Evolutionary conservation across 805 yeast species (phyloP).

Genomic region (Millerozyma acaciae): DNA sequence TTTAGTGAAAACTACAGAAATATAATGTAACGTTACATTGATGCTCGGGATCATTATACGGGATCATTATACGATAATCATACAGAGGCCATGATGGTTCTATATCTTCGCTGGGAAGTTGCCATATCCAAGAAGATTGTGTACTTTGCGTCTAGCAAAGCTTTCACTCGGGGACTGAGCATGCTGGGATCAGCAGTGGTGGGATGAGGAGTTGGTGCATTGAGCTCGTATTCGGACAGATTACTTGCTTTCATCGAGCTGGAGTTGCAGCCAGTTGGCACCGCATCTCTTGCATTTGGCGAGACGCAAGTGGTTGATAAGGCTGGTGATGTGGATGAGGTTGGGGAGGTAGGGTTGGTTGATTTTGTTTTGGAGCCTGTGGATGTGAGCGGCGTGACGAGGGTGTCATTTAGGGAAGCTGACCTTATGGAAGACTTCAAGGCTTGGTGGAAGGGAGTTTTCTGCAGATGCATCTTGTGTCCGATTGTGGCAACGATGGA

Average conservation of each 20-base stretch:
- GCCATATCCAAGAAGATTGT: conserved; percentile 8
- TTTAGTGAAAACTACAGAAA: no score
- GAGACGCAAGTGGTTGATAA: not conserved
- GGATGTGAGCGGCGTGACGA: not conserved
- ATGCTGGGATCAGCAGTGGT: not conserved
- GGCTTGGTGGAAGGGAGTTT: not conserved
- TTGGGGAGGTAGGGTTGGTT: not conserved
- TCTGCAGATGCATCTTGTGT: not conserved
- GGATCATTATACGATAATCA: not conserved
- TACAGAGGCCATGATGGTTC: conserved; percentile 3
- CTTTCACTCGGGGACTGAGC: not conserved
- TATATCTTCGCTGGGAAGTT: conserved; percentile 5
- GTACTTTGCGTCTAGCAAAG: conserved; percentile 6
- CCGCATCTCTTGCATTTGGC: not conserved
- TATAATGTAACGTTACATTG: conserved; percentile 3
- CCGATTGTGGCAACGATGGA: conserved; percentile 6
- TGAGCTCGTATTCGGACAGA: not conserved
- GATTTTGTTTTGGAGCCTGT: not conserved
- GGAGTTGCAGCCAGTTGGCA: not conserved
- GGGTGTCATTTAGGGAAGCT: no score
- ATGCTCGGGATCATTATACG: no score
- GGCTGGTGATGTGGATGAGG: conserved; percentile 1
- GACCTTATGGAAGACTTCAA: not conserved
- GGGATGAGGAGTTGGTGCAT: not conserved
- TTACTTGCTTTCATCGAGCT: no score